Base-by-base conservation (phyloP, 345 rosid species). In the Rubroshorea leprosula region DNA sequence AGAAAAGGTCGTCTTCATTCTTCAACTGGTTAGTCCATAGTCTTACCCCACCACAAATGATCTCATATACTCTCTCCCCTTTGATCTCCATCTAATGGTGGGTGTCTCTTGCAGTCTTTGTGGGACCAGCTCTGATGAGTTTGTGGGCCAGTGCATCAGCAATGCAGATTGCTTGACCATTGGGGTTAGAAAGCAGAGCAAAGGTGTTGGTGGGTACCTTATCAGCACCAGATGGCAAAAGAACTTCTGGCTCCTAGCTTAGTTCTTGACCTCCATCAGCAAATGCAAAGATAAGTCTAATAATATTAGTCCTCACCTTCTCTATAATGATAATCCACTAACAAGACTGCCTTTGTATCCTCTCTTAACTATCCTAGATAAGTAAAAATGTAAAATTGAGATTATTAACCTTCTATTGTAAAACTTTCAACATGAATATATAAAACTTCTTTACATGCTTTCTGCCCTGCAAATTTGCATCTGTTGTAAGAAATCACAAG, bases 241-340 rank as follows among this genome's bases (percentile, higher is more conserved):
- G 52, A 82, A 94, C 61, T 94, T 94, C 87, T 94, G 99, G 97
- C 97, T 94, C 39, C 64, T 90, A 65, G 99, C 97, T 54, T 94
- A 77, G 51, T n/a, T n/a, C n/a, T n/a, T n/a, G n/a, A n/a, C n/a
- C n/a, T n/a, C n/a, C n/a, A n/a, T n/a, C n/a, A n/a, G n/a, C n/a
- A n/a, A n/a, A n/a, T n/a, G n/a, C n/a, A n/a, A n/a, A n/a, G n/a
- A n/a, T n/a, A n/a, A n/a, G n/a, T n/a, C n/a, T n/a, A n/a, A n/a
- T n/a, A n/a, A n/a, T n/a, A n/a, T n/a, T n/a, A n/a, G n/a, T n/a
- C n/a, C n/a, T n/a, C n/a, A n/a, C n/a, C n/a, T n/a, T n/a, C n/a
- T n/a, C n/a, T n/a, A n/a, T n/a, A n/a, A n/a, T n/a, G n/a, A n/a
- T n/a, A n/a, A n/a, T n/a, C n/a, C n/a, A n/a, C n/a, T n/a, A n/a